These are phyloP conservation scores for Dioscorea alata DNA, from an alignment of 106 monocot genomes.

Conservation along the genomic window DNA sequence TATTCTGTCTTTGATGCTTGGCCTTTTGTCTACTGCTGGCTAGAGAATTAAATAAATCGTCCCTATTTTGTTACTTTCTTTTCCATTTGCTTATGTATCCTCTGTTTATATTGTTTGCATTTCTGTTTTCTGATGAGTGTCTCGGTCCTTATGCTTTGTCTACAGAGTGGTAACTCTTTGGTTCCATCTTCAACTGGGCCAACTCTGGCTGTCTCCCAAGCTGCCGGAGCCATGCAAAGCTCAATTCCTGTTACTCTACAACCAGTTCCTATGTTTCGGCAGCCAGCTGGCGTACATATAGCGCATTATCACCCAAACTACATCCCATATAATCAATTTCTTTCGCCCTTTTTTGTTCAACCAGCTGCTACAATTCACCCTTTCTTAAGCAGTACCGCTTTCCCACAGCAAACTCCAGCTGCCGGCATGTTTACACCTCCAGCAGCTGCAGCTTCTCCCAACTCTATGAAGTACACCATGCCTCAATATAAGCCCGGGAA, in stretches of 20 bases:
- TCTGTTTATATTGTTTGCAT: neutral
- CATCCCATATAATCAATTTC: conserved; percentile 68
- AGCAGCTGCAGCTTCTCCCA: conserved; percentile 26
- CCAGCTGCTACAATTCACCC: conserved; percentile 50
- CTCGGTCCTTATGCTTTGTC: neutral
- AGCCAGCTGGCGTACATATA: conserved; percentile 67
- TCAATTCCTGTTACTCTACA: conserved; percentile 55
- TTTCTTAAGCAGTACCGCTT: conserved; percentile 54
- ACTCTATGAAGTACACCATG: conserved; percentile 51
- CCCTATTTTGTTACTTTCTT: neutral
- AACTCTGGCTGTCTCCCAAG: conserved; percentile 35
- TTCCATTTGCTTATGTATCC: neutral
- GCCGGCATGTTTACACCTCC: conserved; percentile 52
- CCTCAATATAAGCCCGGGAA: conserved; percentile 62
- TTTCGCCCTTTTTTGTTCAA: conserved; percentile 65
- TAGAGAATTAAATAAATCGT: neutral
- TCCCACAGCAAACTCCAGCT: conserved; percentile 70
- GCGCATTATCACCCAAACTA: conserved; percentile 80
- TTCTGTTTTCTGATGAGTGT: neutral
- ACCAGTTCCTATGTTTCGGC: conserved; percentile 67
- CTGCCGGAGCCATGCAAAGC: conserved; percentile 38
- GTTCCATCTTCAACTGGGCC: conserved; percentile 38
- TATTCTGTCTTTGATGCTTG: neutral
- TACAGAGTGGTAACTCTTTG: conserved; percentile 49
- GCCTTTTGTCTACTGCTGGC: neutral